Percentiles rank a stretch among this genome's conserved stretches.
These are phyloP conservation scores for Stachybotrys chlorohalonatus DNA, from an alignment of 2,329 filamentous ascomycete genomes.

Conservation along the genomic window DNA sequence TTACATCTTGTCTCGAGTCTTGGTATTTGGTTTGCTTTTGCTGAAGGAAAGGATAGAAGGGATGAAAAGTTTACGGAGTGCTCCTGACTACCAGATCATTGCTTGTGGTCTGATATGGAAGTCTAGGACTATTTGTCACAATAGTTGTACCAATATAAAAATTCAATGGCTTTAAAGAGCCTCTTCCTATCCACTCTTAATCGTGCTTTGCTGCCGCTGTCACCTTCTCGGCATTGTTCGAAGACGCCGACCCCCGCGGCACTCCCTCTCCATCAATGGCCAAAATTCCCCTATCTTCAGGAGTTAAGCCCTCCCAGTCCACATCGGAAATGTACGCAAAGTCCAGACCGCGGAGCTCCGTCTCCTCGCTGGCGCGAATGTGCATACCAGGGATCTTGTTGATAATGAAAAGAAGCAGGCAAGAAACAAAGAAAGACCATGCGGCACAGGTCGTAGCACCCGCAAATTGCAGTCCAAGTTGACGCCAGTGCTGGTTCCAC, in stretches of 20 bases:
- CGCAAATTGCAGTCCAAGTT: slow-evolving; percentile 48
- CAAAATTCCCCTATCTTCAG: background rate
- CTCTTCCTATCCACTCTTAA: background rate
- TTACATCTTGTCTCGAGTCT: no score
- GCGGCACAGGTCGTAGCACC: slow-evolving; percentile 45
- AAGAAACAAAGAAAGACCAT: slow-evolving; percentile 46
- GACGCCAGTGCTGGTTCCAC: slow-evolving; percentile 42
- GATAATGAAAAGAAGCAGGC: slow-evolving; percentile 43
- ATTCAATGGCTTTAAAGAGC: no score
- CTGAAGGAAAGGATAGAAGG: no score
- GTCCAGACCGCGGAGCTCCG: slow-evolving; percentile 44
- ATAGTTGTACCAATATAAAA: no score
- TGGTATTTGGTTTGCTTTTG: no score
- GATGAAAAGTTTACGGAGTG: no score
- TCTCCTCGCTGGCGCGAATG: slow-evolving; percentile 44
- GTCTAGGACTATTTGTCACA: no score
- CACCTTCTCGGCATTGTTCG: background rate
- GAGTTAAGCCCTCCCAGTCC: slow-evolving; percentile 9
- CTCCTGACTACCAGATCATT: no score
- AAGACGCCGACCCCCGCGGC: background rate
- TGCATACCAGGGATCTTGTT: slow-evolving; percentile 49
- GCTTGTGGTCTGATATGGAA: no score
- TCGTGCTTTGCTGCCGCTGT: background rate
- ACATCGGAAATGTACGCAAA: slow-evolving; percentile 17
- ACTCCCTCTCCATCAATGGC: background rate